These are phyloP conservation scores for Aspergillus sp. DNA, from an alignment of 2,329 filamentous ascomycete genomes.

Conservation along the genomic window DNA sequence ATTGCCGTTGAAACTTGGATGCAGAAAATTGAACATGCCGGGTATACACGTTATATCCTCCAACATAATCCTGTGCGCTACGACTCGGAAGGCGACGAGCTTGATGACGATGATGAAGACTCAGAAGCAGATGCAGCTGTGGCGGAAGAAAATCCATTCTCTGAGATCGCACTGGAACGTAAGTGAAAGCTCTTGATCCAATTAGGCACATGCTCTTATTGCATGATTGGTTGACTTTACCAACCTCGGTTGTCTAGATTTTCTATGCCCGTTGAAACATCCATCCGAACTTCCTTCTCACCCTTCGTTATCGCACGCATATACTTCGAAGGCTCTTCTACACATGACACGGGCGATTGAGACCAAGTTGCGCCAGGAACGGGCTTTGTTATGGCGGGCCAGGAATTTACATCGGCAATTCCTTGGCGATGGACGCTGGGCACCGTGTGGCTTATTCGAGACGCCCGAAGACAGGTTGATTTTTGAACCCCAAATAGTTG, in stretches of 20 bases:
- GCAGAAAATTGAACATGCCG: slow-evolving; percentile 62
- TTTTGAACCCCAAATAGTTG: slow-evolving; percentile 39
- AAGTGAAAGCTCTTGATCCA: slow-evolving; percentile 19
- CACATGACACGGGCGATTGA: slow-evolving; percentile 58
- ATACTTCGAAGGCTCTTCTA: slow-evolving; percentile 58
- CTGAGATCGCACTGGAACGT: slow-evolving; percentile 58
- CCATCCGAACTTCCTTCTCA: slow-evolving; percentile 61
- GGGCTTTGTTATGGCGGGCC: slow-evolving; percentile 55
- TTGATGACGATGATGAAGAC: slow-evolving; percentile 59
- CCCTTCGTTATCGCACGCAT: slow-evolving; percentile 58
- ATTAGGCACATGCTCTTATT: not conserved
- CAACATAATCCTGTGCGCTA: slow-evolving; percentile 59
- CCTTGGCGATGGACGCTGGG: slow-evolving; percentile 61
- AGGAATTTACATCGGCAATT: slow-evolving; percentile 60
- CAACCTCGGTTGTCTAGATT: slow-evolving; percentile 39
- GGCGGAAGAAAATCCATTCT: slow-evolving; percentile 63
- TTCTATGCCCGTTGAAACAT: slow-evolving; percentile 62
- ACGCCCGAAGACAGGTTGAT: slow-evolving; percentile 50
- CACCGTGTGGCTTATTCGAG: slow-evolving; percentile 56
- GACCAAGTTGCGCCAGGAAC: slow-evolving; percentile 58
- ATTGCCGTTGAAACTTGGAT: not conserved
- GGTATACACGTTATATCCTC: slow-evolving; percentile 61
- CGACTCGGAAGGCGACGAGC: slow-evolving; percentile 64
- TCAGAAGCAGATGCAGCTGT: slow-evolving; percentile 58
- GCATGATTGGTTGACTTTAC: slow-evolving; percentile 7